Conservation (phyloP, 176 grass and related monocot genomes). For the Urochloa ruziziensis region DNA sequence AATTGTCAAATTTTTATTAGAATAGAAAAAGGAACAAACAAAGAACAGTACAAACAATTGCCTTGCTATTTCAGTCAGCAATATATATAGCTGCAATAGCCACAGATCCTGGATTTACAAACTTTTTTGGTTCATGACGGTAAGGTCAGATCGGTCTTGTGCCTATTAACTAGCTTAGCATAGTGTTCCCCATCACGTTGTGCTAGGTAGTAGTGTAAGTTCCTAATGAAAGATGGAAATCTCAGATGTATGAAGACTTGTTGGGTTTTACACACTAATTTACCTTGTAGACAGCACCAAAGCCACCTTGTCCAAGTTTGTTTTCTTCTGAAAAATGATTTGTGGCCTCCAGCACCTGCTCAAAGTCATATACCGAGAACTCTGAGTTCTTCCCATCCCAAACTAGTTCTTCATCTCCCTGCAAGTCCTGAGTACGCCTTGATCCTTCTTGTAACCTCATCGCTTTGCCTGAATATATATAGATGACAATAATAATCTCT, state of each 20-base stretch:
- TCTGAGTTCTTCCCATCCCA: slow-evolving; percentile 33
- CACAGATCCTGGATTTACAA: too few relatives aligned
- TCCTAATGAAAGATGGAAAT: too few relatives aligned
- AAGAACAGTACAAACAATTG: too few relatives aligned
- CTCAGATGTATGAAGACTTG: too few relatives aligned
- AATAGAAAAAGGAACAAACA: too few relatives aligned
- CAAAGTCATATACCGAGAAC: slow-evolving; percentile 34
- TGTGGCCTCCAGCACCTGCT: slow-evolving; percentile 31
- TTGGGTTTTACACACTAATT: neutral
- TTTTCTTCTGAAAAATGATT: slow-evolving; percentile 37
- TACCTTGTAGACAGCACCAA: slow-evolving; percentile 59
- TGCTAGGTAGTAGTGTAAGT: too few relatives aligned
- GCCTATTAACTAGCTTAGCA: too few relatives aligned
- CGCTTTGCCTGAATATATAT: neutral
- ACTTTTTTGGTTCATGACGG: too few relatives aligned
- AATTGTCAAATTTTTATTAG: too few relatives aligned
- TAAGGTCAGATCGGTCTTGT: too few relatives aligned
- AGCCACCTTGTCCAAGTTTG: slow-evolving; percentile 49
- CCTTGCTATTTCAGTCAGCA: neutral
- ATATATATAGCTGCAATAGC: too few relatives aligned
- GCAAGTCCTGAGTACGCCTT: neutral
- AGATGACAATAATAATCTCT: neutral
- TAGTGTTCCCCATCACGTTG: too few relatives aligned
- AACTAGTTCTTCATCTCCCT: neutral
- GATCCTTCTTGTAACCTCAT: neutral